Evolutionary conservation across 108 stramenopile genomes (phyloP), one percentile per base, ranked within the genome.

Genomic region (Skeletonema costatum): DNA sequence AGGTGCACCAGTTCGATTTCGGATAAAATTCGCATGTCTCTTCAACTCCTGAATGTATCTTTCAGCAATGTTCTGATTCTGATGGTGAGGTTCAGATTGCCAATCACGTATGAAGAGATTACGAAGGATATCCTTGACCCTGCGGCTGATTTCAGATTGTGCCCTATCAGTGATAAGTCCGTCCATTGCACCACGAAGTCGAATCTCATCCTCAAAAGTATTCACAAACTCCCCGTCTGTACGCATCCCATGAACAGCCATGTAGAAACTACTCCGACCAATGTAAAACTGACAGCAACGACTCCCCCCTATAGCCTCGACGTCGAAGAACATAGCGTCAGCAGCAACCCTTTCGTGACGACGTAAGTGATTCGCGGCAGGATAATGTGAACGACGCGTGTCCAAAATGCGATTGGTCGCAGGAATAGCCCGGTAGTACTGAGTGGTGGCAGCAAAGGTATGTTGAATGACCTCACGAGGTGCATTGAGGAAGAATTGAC

Each of bases 121-220:
- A 56, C 84, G 75, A 2, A 80, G 70, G 0, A 72, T 5, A 2
- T 76, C 70, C 39, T 73, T 32, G 14, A 81, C 79, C 16, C 19
- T 21, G 7, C 62, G 62, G 53, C 41, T 39, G 25, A 77, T 73
- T 62, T 68, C 21, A 33, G 38, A 63, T 5, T 77, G 25, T 0
- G 81, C 81, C 0, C 73, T 29, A 65, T 77, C 71, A 13, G 38
- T 19, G 36, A 81, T 50, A 12, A 82, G 70, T 31, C 39, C 2
- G 25, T 36, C n/a, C 68, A 48, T 46, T 36, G 73, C 71, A 33
- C 76, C 80, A 35, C 75, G 13, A 36, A 60, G 17, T 4, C 85
- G 75, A n/a, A 85, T 76, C 50, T 60, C 44, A 38, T 85, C 79
- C 41, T 71, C 56, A 12, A 74, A 53, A 10, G 66, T 71, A 31